Evolutionary conservation across 139 green algal species (phyloP).

Genomic region (Micractinium conductrix): DNA sequence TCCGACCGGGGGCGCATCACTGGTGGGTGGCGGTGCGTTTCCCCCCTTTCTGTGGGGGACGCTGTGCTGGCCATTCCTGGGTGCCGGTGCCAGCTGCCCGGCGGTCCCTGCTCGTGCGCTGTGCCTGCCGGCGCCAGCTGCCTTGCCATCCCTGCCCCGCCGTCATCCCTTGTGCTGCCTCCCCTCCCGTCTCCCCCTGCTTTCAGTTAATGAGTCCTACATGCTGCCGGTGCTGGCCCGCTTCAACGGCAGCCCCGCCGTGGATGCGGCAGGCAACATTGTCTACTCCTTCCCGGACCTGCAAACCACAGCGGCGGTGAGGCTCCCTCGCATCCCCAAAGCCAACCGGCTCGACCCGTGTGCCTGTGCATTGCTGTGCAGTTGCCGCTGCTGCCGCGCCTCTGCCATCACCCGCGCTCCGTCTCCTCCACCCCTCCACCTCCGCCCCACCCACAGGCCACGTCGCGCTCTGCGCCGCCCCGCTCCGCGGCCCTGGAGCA

Average conservation of each 20-base stretch:
- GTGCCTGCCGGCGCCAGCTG: no score
- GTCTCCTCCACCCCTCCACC: background rate
- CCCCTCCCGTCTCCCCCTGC: background rate
- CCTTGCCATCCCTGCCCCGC: no score
- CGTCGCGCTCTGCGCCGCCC: background rate
- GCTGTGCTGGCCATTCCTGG: background rate
- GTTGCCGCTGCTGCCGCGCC: background rate
- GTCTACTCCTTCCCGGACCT: constrained; percentile 91
- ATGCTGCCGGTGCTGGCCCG: constrained; percentile 89
- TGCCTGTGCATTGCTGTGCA: background rate
- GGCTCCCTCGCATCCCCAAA: background rate
- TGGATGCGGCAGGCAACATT: constrained; percentile 86
- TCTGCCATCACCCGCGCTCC: background rate
- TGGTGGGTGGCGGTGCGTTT: background rate
- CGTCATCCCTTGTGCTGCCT: background rate
- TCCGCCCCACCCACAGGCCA: no score
- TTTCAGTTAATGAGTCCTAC: constrained; percentile 76
- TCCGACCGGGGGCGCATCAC: background rate
- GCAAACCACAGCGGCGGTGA: constrained; percentile 67
- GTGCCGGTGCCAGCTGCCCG: background rate
- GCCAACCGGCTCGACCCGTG: background rate
- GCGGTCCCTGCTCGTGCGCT: no score
- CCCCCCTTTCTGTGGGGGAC: background rate
- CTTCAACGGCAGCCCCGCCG: constrained; percentile 67
- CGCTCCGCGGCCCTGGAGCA: constrained; percentile 17